These are phyloP conservation scores for Chaetomium cochliodes DNA, from an alignment of 495 filamentous ascomycete species.

Conservation along the genomic window DNA sequence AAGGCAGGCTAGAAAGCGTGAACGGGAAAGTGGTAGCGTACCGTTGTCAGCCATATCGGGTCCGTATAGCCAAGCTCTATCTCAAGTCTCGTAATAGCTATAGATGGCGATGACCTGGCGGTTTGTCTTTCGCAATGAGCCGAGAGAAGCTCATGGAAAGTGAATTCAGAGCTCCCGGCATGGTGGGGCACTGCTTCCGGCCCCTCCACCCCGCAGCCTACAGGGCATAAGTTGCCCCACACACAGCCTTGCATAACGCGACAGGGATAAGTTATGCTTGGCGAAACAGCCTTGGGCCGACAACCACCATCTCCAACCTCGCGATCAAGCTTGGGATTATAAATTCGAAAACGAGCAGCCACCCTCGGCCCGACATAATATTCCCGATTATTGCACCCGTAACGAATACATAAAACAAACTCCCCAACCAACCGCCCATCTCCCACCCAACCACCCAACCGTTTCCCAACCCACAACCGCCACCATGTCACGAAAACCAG, in stretches of 20 bases:
- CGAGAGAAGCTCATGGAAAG: constrained; percentile 33
- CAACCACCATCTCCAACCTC: background rate
- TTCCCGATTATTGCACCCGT: too few relatives aligned
- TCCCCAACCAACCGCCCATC: background rate
- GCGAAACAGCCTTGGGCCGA: constrained; percentile 4
- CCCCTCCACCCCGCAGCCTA: constrained; percentile 12
- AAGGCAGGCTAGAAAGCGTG: background rate
- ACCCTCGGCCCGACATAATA: too few relatives aligned
- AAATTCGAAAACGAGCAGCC: too few relatives aligned
- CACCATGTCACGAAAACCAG: constrained; percentile 38
- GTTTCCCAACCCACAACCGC: background rate
- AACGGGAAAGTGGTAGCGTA: constrained; percentile 5
- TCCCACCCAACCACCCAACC: background rate
- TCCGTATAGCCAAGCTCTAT: background rate
- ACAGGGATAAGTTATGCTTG: background rate
- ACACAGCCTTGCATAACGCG: constrained; percentile 2
- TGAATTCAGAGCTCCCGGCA: constrained; percentile 8
- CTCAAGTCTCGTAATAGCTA: too few relatives aligned
- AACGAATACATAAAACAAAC: too few relatives aligned
- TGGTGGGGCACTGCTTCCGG: constrained; percentile 21
- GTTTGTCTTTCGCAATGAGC: background rate
- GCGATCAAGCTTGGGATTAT: background rate
- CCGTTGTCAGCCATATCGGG: constrained; percentile 35
- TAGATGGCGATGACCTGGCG: background rate
- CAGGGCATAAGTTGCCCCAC: background rate